Conservation (phyloP, 371 early-diverging fungal genomes). For the Rhizopus arrhizus region DNA sequence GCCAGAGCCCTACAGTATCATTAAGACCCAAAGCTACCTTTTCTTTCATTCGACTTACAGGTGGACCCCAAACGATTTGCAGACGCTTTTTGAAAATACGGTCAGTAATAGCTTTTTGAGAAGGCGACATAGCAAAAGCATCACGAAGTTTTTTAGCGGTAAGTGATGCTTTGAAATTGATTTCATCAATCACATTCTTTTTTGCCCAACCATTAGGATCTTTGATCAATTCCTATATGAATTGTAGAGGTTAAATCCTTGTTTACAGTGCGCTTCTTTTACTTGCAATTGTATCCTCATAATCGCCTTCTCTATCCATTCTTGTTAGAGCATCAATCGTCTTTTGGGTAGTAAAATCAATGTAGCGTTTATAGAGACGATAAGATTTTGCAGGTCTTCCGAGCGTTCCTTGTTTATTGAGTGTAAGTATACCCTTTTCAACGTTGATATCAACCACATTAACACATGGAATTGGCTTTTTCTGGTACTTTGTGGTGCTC, state of each 20-base stretch:
- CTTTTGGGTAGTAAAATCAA: constrained; percentile 29
- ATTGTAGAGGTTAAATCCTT: not conserved
- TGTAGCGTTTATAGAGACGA: constrained; percentile 37
- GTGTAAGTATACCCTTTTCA: not conserved
- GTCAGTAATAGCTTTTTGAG: constrained; percentile 53
- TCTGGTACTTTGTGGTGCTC: constrained; percentile 10
- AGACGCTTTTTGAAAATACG: constrained; percentile 40
- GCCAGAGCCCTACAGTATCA: constrained; percentile 55
- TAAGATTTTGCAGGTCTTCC: constrained; percentile 6
- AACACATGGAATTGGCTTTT: constrained; percentile 17
- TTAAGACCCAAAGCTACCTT: too few species aligned
- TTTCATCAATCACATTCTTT: not conserved
- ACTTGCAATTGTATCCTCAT: constrained; percentile 24
- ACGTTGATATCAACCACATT: constrained; percentile 3
- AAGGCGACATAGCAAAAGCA: constrained; percentile 55
- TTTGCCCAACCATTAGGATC: constrained; percentile 38
- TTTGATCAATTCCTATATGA: constrained; percentile 21
- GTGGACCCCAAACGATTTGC: constrained; percentile 65
- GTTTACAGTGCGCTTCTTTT: not conserved
- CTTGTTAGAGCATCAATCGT: not conserved
- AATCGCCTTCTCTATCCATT: constrained; percentile 7
- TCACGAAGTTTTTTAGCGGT: constrained; percentile 36
- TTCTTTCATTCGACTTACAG: constrained; percentile 35
- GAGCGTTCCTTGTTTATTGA: not conserved
- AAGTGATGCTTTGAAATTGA: constrained; percentile 24